Percentiles rank a stretch among this genome's conserved stretches.
These are phyloP conservation scores for Mangifera indica DNA, from an alignment of 345 rosid species.

Conservation along the genomic window DNA sequence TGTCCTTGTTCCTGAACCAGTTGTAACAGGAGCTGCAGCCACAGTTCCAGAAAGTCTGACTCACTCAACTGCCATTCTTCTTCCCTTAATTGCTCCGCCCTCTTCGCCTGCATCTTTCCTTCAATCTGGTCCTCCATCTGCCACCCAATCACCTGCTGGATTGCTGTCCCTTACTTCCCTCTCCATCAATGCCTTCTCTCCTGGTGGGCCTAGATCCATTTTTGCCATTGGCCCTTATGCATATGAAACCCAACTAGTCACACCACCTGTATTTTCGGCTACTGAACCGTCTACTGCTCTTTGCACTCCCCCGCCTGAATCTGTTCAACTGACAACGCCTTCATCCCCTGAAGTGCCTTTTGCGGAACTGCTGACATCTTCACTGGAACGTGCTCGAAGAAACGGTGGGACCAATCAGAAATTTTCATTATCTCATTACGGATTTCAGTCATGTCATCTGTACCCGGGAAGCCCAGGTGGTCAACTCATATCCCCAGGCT, in stretches of 20 bases:
- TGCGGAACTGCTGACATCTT: conserved; percentile 85
- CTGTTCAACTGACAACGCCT: conserved; percentile 78
- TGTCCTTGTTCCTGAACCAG: conserved; percentile 67
- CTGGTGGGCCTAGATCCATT: conserved; percentile 65
- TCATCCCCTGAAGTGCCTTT: conserved; percentile 96
- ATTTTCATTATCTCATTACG: conserved; percentile 62
- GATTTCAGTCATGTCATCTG: conserved; percentile 55
- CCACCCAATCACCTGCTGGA: conserved; percentile 76
- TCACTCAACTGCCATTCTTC: conserved; percentile 43
- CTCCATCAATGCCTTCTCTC: conserved; percentile 55
- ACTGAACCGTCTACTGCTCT: conserved; percentile 97
- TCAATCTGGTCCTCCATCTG: conserved; percentile 81
- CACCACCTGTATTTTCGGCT: conserved; percentile 96
- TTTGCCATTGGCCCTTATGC: conserved; percentile 89
- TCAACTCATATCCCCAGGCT: conserved; percentile 78
- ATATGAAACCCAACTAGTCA: conserved; percentile 87
- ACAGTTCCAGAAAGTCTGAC: conserved; percentile 40
- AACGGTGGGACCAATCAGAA: conserved; percentile 57
- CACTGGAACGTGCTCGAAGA: conserved; percentile 79
- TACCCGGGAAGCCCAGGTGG: conserved; percentile 88
- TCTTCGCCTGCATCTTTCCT: conserved; percentile 92
- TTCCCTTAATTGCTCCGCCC: conserved; percentile 89
- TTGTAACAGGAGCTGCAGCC: conserved; percentile 37
- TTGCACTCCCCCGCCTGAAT: conserved; percentile 88
- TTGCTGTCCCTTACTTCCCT: conserved; percentile 53